Percentiles rank a stretch among this genome's conserved stretches.
These are phyloP conservation scores for Discostella pseudostelligera DNA, from an alignment of 108 stramenopile species.

Conservation along the genomic window DNA sequence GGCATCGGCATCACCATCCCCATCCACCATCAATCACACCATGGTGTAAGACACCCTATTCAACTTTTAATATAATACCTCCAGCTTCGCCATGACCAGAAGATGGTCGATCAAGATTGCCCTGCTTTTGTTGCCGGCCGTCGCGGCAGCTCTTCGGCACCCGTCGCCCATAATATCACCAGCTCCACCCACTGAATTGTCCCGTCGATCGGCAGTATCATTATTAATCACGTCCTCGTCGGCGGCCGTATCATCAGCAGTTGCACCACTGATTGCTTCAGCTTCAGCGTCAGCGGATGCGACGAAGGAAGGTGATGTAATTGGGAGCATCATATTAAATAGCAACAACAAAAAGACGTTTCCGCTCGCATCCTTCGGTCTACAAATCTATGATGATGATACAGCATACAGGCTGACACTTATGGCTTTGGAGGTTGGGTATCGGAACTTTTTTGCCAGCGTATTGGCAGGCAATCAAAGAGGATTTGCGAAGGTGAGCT, in stretches of 20 bases:
- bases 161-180: slow-evolving; percentile 9
- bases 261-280: neutral
- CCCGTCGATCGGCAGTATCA: slow-evolving; percentile 38
- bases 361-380: slow-evolving; percentile 70
- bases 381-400: slow-evolving; percentile 74
- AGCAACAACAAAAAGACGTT: slow-evolving; percentile 50
- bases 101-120: too few relatives aligned
- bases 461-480: slow-evolving; percentile 77
- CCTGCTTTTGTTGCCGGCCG: neutral
- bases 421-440: slow-evolving; percentile 66
- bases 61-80: too few relatives aligned
- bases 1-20: too few relatives aligned
- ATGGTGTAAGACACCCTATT: too few relatives aligned
- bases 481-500: slow-evolving; percentile 57
- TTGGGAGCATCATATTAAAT: slow-evolving; percentile 22
- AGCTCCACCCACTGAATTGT: slow-evolving; percentile 18
- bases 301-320: neutral
- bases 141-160: slow-evolving; percentile 20
- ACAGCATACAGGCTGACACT: slow-evolving; percentile 72
- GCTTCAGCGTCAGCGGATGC: slow-evolving; percentile 6
- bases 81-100: too few relatives aligned
- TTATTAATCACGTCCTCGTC: slow-evolving; percentile 22
- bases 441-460: slow-evolving; percentile 78
- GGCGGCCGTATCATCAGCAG: slow-evolving; percentile 12
- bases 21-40: too few relatives aligned